These are phyloP conservation scores for Melanopsichium pennsylvanicum DNA, from an alignment of 1,284 basidiomycete species.

Conservation along the genomic window DNA sequence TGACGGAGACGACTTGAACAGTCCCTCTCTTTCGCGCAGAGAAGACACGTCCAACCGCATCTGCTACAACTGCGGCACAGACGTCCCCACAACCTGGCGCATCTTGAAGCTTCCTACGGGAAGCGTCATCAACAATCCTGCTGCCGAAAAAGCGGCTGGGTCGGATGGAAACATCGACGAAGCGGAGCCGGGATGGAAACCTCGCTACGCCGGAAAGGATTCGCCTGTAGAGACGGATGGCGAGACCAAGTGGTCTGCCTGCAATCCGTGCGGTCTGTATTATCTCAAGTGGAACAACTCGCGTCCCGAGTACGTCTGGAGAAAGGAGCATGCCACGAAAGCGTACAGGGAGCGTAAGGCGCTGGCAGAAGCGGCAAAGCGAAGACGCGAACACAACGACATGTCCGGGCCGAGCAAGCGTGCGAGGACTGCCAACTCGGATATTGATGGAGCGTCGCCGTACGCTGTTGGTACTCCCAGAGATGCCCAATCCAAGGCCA, in stretches of 20 bases:
- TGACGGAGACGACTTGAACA: conserved; percentile 17
- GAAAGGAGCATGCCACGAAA: conserved; percentile 38
- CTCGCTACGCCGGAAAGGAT: conserved; percentile 12
- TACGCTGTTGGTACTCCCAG: conserved; percentile 17
- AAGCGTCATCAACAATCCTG: conserved; percentile 40
- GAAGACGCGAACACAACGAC: conserved; percentile 9
- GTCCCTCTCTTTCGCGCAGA: conserved; percentile 16
- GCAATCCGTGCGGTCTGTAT: conserved; percentile 63
- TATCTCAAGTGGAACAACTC: conserved; percentile 54
- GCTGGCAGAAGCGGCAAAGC: conserved; percentile 23
- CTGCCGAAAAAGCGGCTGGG: conserved; percentile 28
- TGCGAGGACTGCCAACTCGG: conserved; percentile 13
- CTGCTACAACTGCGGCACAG: conserved; percentile 62
- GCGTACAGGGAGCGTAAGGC: conserved; percentile 30
- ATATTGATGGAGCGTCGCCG: conserved; percentile 24
- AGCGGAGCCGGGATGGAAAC: conserved; percentile 13
- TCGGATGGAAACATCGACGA: conserved; percentile 18
- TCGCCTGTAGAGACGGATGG: conserved; percentile 38
- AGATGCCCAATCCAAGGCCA: neutral
- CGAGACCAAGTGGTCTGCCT: conserved; percentile 53
- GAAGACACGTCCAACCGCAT: conserved; percentile 23
- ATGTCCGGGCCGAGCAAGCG: conserved; percentile 15
- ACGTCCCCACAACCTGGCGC: conserved; percentile 51
- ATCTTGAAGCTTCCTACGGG: conserved; percentile 47
- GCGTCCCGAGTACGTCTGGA: conserved; percentile 52